These are phyloP conservation scores for Rutidosis leptorrhynchoides DNA, from an alignment of 129 eudicot species.

Conservation along the genomic window DNA sequence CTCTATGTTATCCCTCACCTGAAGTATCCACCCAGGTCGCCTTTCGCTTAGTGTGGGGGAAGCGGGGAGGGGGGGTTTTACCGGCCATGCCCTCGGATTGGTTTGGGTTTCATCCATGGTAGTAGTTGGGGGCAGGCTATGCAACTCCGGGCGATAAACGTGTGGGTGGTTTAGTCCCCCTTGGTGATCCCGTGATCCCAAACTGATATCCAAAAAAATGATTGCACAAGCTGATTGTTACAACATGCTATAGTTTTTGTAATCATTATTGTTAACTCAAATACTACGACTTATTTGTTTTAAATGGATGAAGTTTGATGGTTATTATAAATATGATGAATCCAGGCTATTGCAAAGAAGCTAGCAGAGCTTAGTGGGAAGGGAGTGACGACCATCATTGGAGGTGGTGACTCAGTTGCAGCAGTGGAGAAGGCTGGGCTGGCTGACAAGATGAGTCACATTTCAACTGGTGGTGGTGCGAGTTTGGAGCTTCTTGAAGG, in stretches of 20 bases:
- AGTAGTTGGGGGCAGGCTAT: too few relatives aligned
- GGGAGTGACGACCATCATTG: conserved; percentile 87
- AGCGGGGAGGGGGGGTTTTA: too few relatives aligned
- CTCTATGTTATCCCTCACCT: too few relatives aligned
- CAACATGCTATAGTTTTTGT: neutral
- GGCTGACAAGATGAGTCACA: conserved; percentile 97
- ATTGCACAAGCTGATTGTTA: neutral
- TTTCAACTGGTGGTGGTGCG: conserved; percentile 96
- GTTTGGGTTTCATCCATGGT: too few relatives aligned
- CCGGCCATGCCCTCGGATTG: too few relatives aligned
- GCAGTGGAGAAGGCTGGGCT: conserved; percentile 92
- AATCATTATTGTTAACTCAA: neutral
- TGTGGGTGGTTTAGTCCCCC: too few relatives aligned
- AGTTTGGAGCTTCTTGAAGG: conserved; percentile 97
- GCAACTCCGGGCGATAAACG: too few relatives aligned
- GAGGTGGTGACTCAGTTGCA: conserved; percentile 93
- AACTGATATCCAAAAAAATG: too few relatives aligned
- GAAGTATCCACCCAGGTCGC: too few relatives aligned
- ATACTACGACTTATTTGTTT: neutral
- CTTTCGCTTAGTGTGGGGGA: too few relatives aligned
- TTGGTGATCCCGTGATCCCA: too few relatives aligned
- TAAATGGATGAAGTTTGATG: neutral
- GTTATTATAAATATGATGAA: neutral
- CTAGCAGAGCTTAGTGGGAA: conserved; percentile 77
- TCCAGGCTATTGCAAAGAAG: conserved; percentile 73